Conservation (phyloP, 2,329 filamentous ascomycete genomes). For the Onygenales sp. region DNA sequence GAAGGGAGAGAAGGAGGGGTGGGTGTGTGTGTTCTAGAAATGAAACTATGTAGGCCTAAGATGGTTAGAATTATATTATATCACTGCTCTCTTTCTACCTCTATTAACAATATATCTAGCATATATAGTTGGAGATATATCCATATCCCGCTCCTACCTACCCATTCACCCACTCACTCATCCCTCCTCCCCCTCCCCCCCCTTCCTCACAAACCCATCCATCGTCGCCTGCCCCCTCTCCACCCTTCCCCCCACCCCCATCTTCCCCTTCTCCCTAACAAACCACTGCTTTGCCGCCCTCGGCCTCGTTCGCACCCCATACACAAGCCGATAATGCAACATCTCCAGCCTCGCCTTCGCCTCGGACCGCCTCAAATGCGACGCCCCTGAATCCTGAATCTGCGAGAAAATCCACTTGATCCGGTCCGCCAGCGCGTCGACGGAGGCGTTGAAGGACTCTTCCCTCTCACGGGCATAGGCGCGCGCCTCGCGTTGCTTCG, state of each 20-base stretch:
- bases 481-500: no score
- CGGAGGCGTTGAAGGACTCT: slow-evolving; percentile 55
- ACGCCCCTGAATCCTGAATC: slow-evolving; percentile 67
- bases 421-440: slow-evolving; percentile 56
- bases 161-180: neutral
- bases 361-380: slow-evolving; percentile 62
- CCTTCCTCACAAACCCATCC: slow-evolving; percentile 7
- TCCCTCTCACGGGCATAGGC: slow-evolving; percentile 22
- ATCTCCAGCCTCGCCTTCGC: slow-evolving; percentile 67
- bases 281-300: slow-evolving; percentile 42
- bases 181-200: neutral
- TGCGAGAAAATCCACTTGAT: slow-evolving; percentile 49
- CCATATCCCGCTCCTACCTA: neutral
- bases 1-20: no score
- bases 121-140: neutral
- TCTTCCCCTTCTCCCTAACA: slow-evolving; percentile 7
- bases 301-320: slow-evolving; percentile 58
- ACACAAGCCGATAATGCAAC: slow-evolving; percentile 62
- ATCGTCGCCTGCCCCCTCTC: slow-evolving; percentile 13
- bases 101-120: no score
- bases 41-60: no score
- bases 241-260: neutral
- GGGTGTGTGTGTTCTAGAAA: no score
- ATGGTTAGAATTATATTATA: no score
- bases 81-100: no score